Percentiles rank a stretch among this genome's conserved stretches.
Conservation (phyloP, 2,329 filamentous ascomycete species). For the Neonectria neomacrospora region DNA sequence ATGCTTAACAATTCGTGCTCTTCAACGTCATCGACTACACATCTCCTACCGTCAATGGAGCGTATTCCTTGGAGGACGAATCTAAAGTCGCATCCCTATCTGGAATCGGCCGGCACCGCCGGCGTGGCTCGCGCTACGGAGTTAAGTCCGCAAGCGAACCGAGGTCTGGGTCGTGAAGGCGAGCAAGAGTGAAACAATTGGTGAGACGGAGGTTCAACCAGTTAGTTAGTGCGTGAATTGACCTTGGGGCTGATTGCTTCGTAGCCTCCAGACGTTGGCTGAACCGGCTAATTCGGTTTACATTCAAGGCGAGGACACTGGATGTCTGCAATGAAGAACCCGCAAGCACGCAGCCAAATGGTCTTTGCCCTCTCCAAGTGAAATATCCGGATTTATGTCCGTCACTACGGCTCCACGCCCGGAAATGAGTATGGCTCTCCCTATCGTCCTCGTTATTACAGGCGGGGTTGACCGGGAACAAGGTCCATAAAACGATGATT, state of each 20-base stretch:
- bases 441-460: not conserved
- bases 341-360: not conserved
- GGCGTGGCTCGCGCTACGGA: constrained; percentile 15
- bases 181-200: not conserved
- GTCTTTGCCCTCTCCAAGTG: not conserved
- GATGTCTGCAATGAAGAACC: too few relatives aligned
- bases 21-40: too few relatives aligned
- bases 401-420: constrained; percentile 8
- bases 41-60: too few relatives aligned
- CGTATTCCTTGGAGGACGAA: not conserved
- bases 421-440: not conserved
- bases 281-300: too few relatives aligned
- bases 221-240: not conserved
- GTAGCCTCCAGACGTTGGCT: too few relatives aligned
- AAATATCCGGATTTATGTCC: constrained; percentile 8
- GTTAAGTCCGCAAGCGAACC: constrained; percentile 13
- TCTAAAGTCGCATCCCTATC: not conserved
- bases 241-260: too few relatives aligned
- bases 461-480: not conserved
- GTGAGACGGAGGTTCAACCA: not conserved
- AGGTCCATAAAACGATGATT: not conserved
- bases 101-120: constrained; percentile 15
- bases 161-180: not conserved
- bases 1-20: too few relatives aligned
- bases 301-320: too few relatives aligned